Percentiles rank a stretch among this genome's conserved stretches.
Conservation (phyloP, 2,329 filamentous ascomycete genomes). For the Phaeophleospora eucalypticola region DNA sequence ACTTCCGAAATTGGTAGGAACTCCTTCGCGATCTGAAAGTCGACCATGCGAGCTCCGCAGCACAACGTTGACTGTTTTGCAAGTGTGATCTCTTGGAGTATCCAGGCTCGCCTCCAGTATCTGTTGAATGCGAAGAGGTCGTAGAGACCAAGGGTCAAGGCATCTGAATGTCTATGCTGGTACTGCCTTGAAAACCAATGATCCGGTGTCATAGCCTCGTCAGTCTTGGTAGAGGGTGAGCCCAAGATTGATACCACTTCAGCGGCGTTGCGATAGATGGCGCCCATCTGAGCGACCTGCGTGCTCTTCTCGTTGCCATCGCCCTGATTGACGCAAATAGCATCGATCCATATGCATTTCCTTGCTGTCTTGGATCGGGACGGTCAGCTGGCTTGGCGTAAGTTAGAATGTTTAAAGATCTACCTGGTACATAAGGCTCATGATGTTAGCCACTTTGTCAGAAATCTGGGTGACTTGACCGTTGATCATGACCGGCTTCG, state of each 20-base stretch:
- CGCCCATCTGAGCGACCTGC: slow-evolving; percentile 10
- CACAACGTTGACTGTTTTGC: not conserved
- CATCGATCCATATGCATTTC: slow-evolving; percentile 7
- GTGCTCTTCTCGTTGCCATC: slow-evolving; percentile 4
- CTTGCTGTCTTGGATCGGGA: not conserved
- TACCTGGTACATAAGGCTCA: not conserved
- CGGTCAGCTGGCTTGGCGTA: not conserved
- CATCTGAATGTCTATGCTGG: not conserved
- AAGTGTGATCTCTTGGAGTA: slow-evolving; percentile 1
- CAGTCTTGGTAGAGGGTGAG: not conserved
- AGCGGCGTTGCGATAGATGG: slow-evolving; percentile 3
- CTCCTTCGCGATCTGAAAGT: not conserved
- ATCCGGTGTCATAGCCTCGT: not conserved
- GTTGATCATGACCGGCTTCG: not conserved
- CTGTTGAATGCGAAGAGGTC: not conserved
- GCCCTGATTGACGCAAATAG: slow-evolving; percentile 12
- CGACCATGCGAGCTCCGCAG: not conserved
- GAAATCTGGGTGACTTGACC: not conserved
- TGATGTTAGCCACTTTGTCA: slow-evolving; percentile 1
- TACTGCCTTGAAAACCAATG: not conserved
- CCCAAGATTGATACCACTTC: slow-evolving; percentile 1
- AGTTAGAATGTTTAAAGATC: no score
- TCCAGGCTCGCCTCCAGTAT: not conserved
- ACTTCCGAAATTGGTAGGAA: no score
- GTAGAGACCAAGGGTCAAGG: not conserved